Percentiles rank a stretch among this genome's conserved stretches.
phyloP scores from a whole-genome alignment of 139 green algal genomes.

The Coelastrella sp. region DNA sequence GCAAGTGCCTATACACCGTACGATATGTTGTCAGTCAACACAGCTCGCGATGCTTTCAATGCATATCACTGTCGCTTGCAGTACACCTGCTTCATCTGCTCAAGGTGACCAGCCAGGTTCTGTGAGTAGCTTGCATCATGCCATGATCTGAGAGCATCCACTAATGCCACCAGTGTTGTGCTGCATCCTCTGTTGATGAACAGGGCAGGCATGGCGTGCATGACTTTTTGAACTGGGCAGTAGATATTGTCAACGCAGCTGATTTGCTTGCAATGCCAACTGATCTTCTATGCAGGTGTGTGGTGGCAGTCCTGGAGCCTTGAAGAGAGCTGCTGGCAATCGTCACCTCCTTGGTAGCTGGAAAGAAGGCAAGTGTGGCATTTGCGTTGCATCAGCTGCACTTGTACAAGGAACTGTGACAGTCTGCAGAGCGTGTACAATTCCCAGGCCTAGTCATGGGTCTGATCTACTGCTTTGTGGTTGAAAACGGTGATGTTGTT shows the following conservation, averaged over 20 bases:
- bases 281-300: background rate
- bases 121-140: too few relatives aligned
- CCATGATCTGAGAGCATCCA: too few relatives aligned
- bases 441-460: background rate
- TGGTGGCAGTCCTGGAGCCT: conserved; percentile 18
- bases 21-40: background rate
- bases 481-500: background rate
- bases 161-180: too few relatives aligned
- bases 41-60: background rate
- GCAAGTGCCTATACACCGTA: too few relatives aligned
- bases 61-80: background rate
- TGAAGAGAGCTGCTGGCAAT: background rate
- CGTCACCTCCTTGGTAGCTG: background rate
- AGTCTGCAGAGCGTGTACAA: too few relatives aligned
- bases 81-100: conserved; percentile 13
- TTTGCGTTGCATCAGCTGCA: too few relatives aligned
- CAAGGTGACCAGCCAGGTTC: background rate
- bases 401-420: background rate
- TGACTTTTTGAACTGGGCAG: background rate
- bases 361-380: conserved; percentile 4
- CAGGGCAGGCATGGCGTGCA: conserved; percentile 13
- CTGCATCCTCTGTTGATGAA: background rate
- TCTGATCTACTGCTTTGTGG: background rate
- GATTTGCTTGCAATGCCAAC: background rate
- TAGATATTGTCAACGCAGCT: background rate